phyloP scores from a whole-genome alignment of 2,329 filamentous ascomycete species.

The Sarocladiaceae sp. region DNA sequence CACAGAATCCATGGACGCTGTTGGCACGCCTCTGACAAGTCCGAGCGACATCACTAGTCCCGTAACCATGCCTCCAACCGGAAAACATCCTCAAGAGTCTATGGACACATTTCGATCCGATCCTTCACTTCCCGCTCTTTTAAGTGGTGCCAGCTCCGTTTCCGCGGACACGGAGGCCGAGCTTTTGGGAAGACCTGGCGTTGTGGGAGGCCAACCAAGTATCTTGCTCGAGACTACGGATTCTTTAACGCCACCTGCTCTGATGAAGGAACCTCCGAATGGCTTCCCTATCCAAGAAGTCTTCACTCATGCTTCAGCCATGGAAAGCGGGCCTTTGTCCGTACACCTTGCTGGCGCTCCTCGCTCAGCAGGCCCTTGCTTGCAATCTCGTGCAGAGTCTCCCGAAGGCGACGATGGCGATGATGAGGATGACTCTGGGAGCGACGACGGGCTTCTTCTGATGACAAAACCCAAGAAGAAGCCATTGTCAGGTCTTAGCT shows the following conservation, averaged over 20 bases:
- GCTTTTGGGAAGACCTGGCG: conserved; percentile 44
- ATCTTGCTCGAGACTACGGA: conserved; percentile 40
- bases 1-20: conserved; percentile 41
- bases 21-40: conserved; percentile 47
- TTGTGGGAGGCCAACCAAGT: conserved; percentile 33
- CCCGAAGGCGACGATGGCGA: conserved; percentile 7
- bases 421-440: conserved; percentile 37
- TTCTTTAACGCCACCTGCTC: conserved; percentile 47
- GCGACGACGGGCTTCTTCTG: conserved; percentile 47
- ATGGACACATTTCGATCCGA: conserved; percentile 54
- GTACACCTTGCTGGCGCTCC: conserved; percentile 18
- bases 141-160: conserved; percentile 59
- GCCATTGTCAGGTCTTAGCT: conserved; percentile 6
- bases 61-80: conserved; percentile 29
- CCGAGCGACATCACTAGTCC: conserved; percentile 48
- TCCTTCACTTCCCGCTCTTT: conserved; percentile 55
- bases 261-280: conserved; percentile 38
- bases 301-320: conserved; percentile 24
- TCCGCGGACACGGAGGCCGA: conserved; percentile 58
- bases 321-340: conserved; percentile 25
- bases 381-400: background rate
- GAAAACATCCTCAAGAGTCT: conserved; percentile 28
- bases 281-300: conserved; percentile 41
- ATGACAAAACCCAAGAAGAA: conserved; percentile 48
- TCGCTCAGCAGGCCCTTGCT: conserved; percentile 9